These are phyloP conservation scores for Saccharomyces paradoxus DNA, from an alignment of 805 yeast species.

Conservation along the genomic window DNA sequence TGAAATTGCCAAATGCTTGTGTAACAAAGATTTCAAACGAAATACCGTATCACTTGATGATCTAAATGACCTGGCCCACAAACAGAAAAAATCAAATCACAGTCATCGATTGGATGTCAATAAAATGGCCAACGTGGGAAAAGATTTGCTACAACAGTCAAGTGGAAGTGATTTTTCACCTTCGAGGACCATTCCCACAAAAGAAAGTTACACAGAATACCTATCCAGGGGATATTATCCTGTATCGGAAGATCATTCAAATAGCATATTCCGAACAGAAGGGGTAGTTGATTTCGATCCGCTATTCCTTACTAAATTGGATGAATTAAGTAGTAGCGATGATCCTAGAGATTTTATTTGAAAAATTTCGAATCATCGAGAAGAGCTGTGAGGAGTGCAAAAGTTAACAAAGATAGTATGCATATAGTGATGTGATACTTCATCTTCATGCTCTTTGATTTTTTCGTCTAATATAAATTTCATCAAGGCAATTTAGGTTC, in stretches of 20 bases:
- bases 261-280: not conserved
- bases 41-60: not conserved
- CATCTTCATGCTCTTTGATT: too few species aligned
- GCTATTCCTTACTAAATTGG: not conserved
- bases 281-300: not conserved
- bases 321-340: not conserved
- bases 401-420: not conserved
- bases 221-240: not conserved
- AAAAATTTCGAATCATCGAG: not conserved
- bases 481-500: not conserved
- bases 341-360: too few species aligned
- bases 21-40: not conserved
- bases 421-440: not conserved
- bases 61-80: not conserved
- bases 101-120: not conserved
- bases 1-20: constrained; percentile 12
- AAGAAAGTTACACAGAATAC: not conserved
- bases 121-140: not conserved
- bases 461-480: too few species aligned
- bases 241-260: not conserved
- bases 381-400: not conserved
- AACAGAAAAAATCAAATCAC: not conserved
- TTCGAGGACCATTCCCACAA: not conserved
- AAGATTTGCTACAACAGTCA: not conserved
- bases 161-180: not conserved